Conservation (phyloP, 371 early-diverging fungal genomes). For the Dinochytrium kinnereticum region DNA sequence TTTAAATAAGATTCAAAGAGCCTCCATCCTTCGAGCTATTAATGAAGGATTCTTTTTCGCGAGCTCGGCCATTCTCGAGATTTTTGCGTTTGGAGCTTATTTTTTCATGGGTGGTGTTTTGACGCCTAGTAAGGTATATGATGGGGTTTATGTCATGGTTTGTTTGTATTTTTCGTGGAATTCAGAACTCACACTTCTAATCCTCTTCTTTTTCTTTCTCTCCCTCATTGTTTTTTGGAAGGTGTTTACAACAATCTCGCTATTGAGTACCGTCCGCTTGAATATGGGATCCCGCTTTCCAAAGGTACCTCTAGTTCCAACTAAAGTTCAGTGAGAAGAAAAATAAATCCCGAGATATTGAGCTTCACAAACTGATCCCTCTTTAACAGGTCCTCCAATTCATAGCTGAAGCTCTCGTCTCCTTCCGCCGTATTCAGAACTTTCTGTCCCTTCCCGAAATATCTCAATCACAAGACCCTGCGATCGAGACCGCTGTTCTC, state of each 20-base stretch:
- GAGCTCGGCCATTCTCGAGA: conserved; percentile 13
- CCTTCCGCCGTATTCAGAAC: conserved; percentile 40
- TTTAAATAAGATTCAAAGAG: conserved; percentile 28
- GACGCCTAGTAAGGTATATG: conserved; percentile 42
- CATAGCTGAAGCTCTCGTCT: conserved; percentile 29
- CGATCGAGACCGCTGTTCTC: conserved; percentile 5
- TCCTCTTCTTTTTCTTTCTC: too few species aligned
- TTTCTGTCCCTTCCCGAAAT: conserved; percentile 43
- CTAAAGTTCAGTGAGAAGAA: too few species aligned
- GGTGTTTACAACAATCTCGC: conserved; percentile 35
- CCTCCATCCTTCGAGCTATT: conserved; percentile 44
- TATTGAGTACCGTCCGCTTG: conserved; percentile 42
- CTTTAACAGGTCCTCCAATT: too few species aligned
- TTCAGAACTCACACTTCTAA: too few species aligned
- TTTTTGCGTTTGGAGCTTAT: conserved; percentile 41
- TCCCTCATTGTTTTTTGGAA: not conserved
- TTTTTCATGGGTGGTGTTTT: conserved; percentile 42
- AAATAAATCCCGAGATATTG: too few species aligned
- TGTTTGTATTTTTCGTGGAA: not conserved
- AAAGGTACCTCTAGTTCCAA: too few species aligned
- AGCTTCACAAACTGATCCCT: too few species aligned
- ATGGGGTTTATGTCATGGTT: conserved; percentile 22
- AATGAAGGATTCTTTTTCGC: conserved; percentile 53
- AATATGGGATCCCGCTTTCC: conserved; percentile 32
- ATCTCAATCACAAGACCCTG: not conserved